Base-by-base conservation (phyloP, 306 rosid species). In the Fragaria nilgerrensis region DNA sequence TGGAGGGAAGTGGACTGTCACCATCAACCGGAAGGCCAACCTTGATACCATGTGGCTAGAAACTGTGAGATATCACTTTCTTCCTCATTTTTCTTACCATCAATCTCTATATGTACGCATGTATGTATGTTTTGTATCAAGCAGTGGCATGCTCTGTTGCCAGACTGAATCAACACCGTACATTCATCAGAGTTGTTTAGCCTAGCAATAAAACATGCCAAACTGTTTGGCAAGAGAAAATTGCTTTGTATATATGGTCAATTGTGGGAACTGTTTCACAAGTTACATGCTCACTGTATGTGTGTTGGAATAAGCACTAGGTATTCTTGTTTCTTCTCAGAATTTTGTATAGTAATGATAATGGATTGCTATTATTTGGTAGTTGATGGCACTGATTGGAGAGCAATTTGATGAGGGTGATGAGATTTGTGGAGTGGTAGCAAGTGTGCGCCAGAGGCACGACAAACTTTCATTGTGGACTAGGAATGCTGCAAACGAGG, bases 341-440 rank as follows among this genome's bases (percentile, higher is more conserved):
- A 47, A 32, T 61, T 27, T 16, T 53, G 10, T 27, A 34, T 47
- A 8, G 70, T 32, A 52, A 64, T 71, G 55, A 50, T 43, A 8
- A 76, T 74, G 55, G 44, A 55, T 19, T 73, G 50, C 37, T 47
- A 50, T 78, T 13, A 16, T 74, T 61, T 77, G 41, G n/a, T 81
- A 96, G 98, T 61, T 96, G 88, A 88, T 96, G 98, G 97, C 99
- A 73, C 87, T 96, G 78, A 88, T 96, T 61, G 99, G 99, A 49
- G 99, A 96, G 82, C 98, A 92, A 87, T 86, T 96, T 63, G 99
- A 91, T 65, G 99, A 92, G 72, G 85, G 87, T 0, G 96, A 96
- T 74, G 98, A 91, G 80, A 93, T 92, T 62, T 96, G 99, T 11
- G 99, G 99, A 27, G 98, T 91, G 75, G 98, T 96, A 68, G 99